Base-by-base conservation (phyloP, 352 stramenopile genomes). In the Pythium sukuiense region DNA sequence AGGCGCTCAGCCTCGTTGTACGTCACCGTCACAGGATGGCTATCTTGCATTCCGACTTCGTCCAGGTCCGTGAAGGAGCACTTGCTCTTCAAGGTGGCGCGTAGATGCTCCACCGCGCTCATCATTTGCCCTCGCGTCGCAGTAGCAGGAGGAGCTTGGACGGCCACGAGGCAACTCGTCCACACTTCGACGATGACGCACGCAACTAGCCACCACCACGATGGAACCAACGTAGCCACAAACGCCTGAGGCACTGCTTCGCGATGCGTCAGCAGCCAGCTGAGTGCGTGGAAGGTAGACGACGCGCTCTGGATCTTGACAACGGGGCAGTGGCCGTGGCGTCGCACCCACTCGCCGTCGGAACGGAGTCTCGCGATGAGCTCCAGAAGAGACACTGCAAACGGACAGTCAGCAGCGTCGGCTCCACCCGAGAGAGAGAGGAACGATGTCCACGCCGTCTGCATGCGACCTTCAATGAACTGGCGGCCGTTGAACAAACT, bases 141-240 rank as follows among this genome's bases (percentile, higher is more conserved):
- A 12, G 18, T 56, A 26, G 32, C 11, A 45, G n/a, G 43, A 16
- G 46, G 45, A 24, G 7, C 18, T 6, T 20, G 16, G 45, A 27
- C 7, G 3, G 45, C 37, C 20, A 24, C 52, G 11, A 55, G 24
- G 30, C 39, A 61, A 30, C 60, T 53, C 6, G 32, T 69, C 62
- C 56, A 66, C 12, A 62, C 50, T 9, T 71, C 57, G 37, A 57
- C 9, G 4, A 62, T 3, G 3, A 66, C 37, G 32, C 43, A 49
- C 4, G 57, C 64, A 2, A 52, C 41, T 24, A 71, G 58, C 64
- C 64, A 71, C 64, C 64, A 71, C 64, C 64, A 71, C 20, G 24
- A 30, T 20, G n/a, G 35, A 35, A 55, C 33, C 9, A 48, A 14
- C 11, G 43, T 11, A 16, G 43, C 20, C 3, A 48, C 33, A 9